These are phyloP conservation scores for Graphium sp. DNA, from an alignment of 2,329 filamentous ascomycete genomes.

Conservation along the genomic window DNA sequence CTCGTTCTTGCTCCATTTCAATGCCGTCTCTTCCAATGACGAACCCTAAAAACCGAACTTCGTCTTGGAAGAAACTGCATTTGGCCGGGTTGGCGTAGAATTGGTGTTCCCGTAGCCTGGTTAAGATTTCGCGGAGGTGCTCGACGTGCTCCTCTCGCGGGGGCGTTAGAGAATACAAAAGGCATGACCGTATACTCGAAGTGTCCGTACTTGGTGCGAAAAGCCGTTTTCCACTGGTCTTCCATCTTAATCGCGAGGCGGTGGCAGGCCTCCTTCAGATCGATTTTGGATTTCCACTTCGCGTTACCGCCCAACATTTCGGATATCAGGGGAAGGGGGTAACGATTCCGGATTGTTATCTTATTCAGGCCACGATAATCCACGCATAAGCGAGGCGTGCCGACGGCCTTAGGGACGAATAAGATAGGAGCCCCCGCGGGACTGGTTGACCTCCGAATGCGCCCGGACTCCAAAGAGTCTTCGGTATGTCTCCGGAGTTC, in stretches of 20 bases:
- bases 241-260: neutral
- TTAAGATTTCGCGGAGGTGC: too few relatives aligned
- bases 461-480: slow-evolving; percentile 7
- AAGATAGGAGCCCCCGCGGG: slow-evolving; percentile 10
- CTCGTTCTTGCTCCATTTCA: too few relatives aligned
- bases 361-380: slow-evolving; percentile 17
- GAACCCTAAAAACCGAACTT: too few relatives aligned
- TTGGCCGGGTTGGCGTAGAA: too few relatives aligned
- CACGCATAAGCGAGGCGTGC: slow-evolving; percentile 13
- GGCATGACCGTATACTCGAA: slow-evolving; percentile 1
- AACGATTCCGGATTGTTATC: slow-evolving; percentile 16
- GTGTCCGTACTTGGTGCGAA: neutral
- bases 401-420: slow-evolving; percentile 14
- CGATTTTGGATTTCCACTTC: slow-evolving; percentile 13
- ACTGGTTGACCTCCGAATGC: slow-evolving; percentile 7
- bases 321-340: slow-evolving; percentile 13
- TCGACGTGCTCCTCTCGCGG: too few relatives aligned
- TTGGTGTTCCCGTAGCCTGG: too few relatives aligned
- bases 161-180: neutral
- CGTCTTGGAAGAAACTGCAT: too few relatives aligned
- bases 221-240: neutral
- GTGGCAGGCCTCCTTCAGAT: too few relatives aligned
- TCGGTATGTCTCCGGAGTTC: slow-evolving; percentile 8
- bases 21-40: too few relatives aligned
- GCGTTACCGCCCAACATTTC: slow-evolving; percentile 11